These are phyloP conservation scores for Raphanus raphanistrum DNA, from an alignment of 345 rosid genomes.

Conservation along the genomic window DNA sequence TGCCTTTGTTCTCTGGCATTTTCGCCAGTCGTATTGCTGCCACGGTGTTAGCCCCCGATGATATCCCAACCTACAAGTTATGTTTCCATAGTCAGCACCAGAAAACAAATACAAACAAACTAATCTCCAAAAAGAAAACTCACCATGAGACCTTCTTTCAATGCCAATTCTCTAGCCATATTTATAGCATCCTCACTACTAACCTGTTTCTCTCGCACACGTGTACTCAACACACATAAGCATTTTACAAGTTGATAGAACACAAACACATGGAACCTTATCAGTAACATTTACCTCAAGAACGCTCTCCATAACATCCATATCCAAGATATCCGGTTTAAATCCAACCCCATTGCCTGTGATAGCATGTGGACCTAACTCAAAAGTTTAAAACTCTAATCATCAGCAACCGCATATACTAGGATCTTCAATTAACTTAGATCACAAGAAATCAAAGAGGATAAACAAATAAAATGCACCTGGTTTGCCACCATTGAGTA, in stretches of 20 bases:
- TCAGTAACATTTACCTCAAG: conserved; percentile 54
- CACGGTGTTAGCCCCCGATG: conserved; percentile 92
- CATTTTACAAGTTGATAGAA: background rate
- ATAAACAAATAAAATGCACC: conserved; percentile 38
- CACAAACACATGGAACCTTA: background rate
- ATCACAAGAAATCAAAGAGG: background rate
- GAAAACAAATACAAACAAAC: background rate
- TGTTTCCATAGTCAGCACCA: conserved; percentile 6
- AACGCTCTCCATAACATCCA: conserved; percentile 93
- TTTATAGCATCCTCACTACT: conserved; percentile 86
- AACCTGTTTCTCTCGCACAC: conserved; percentile 50
- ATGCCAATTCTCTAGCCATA: conserved; percentile 92
- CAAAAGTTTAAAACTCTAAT: conserved; percentile 5
- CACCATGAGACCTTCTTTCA: conserved; percentile 97
- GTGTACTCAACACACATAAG: conserved; percentile 7
- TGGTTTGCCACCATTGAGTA: conserved; percentile 95
- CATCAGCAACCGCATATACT: conserved; percentile 8
- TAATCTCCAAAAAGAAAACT: background rate
- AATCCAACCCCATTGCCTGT: conserved; percentile 98
- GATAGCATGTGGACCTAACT: conserved; percentile 88
- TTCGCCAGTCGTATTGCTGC: conserved; percentile 80
- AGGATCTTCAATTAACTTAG: background rate
- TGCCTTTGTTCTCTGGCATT: conserved; percentile 93
- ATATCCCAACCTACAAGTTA: conserved; percentile 79
- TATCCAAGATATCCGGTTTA: conserved; percentile 91